These are phyloP conservation scores for Gossypium laxum DNA, from an alignment of 441 rosid species.

Conservation along the genomic window DNA sequence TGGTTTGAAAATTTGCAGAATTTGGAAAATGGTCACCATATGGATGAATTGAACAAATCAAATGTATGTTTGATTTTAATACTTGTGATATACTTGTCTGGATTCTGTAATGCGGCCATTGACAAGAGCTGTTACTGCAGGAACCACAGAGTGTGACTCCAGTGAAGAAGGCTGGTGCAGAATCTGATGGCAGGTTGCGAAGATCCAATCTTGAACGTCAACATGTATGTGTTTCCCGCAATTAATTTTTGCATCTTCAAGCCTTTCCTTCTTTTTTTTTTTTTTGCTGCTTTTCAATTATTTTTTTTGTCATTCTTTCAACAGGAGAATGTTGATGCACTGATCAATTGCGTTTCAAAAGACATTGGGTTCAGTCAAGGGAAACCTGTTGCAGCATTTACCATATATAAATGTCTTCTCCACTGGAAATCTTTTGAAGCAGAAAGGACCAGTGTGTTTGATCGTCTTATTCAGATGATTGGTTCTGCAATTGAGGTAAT, in stretches of 20 bases:
- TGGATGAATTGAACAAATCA: slow-evolving; percentile 41
- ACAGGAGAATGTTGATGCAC: slow-evolving; percentile 83
- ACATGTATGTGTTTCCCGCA: slow-evolving; percentile 47
- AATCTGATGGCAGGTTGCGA: slow-evolving; percentile 64
- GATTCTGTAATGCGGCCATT: slow-evolving; percentile 10
- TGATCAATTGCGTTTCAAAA: slow-evolving; percentile 58
- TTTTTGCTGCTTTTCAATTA: slow-evolving; percentile 4
- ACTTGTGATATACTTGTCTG: slow-evolving; percentile 11
- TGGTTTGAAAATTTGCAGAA: slow-evolving; percentile 37
- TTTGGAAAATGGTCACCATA: slow-evolving; percentile 71
- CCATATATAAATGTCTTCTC: slow-evolving; percentile 84
- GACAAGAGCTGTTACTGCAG: slow-evolving; percentile 28
- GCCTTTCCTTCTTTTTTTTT: background rate
- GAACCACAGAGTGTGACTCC: slow-evolving; percentile 64
- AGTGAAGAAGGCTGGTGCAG: slow-evolving; percentile 37
- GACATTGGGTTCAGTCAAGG: slow-evolving; percentile 77
- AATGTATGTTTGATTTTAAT: slow-evolving; percentile 35
- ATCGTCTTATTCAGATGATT: slow-evolving; percentile 92
- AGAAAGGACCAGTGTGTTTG: slow-evolving; percentile 91
- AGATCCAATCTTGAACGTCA: slow-evolving; percentile 70
- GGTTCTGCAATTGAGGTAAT: slow-evolving; percentile 94
- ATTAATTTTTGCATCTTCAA: slow-evolving; percentile 17
- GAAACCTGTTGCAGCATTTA: slow-evolving; percentile 85
- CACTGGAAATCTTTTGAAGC: slow-evolving; percentile 98
- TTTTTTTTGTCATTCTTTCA: slow-evolving; percentile 22